Base-by-base conservation (phyloP, 2,329 filamentous ascomycete species). In the Ascocoryne sarcoides region DNA sequence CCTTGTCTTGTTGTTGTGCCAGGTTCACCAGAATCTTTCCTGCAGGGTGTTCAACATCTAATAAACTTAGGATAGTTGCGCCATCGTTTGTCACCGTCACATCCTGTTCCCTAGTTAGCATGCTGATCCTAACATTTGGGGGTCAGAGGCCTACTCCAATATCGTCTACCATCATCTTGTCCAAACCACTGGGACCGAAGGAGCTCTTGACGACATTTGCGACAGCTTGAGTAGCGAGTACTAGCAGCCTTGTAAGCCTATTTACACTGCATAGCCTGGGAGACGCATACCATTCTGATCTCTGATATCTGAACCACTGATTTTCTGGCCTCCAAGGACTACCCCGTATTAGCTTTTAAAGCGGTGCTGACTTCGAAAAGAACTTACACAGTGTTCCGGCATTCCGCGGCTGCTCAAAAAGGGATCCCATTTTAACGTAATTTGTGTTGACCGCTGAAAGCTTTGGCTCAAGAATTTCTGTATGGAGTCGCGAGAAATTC, bases 111-210 rank as follows among this genome's bases (percentile, higher is more conserved):
- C 38, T 34, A 36, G 32, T 59, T 40, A 59, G 54, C 42, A 41
- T 36, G 17, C 28, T 37, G 12, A 36, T 18, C 8, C 32, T 21
- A n/a, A 19, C 17, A 32, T 36, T 40, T 36, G 17, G 23, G 32
- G 34, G 32, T 21, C 44, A 35, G 36, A 33, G 42, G 57, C 80
- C 56, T 76, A 87, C 83, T 60, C 92, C 92, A 64, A 98, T 96
- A 63, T 98, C 92, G 68, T 98, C 92, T 57, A 98, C 92, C 92
- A 98, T 96, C 92, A 98, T 98, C 77, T 98, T 98, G 65, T 98
- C 92, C 52, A 98, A 76, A 36, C 92, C 92, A 48, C 87, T 95
- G 37, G 92, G 92, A 41, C 92, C 92, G 62, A 98, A 98, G 12
- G 92, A 98, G 66, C 86, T 95, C 73, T 95, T 96, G 65, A 98